Conservation (phyloP, 2,329 filamentous ascomycete genomes). For the Neophaeococcomyces aloes region DNA sequence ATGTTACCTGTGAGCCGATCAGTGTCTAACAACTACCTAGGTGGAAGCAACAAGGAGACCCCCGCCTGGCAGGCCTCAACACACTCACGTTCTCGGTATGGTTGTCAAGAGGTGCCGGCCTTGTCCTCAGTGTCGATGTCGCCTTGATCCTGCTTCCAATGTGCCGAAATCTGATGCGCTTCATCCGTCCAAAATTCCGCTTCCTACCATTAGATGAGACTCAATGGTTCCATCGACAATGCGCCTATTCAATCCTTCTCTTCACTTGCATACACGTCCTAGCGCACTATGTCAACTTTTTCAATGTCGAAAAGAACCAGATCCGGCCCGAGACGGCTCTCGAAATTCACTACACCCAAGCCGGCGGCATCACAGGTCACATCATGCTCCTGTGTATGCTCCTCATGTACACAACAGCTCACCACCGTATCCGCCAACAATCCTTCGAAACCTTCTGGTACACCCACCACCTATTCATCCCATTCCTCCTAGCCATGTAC, state of each 20-base stretch:
- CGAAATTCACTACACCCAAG: constrained; percentile 81
- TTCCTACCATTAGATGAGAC: constrained; percentile 94
- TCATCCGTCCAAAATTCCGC: constrained; percentile 72
- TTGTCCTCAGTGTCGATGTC: constrained; percentile 73
- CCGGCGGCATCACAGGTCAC: constrained; percentile 88
- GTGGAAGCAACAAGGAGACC: constrained; percentile 64
- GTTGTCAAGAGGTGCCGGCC: constrained; percentile 86
- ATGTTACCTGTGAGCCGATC: constrained; percentile 20
- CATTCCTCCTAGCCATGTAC: constrained; percentile 86
- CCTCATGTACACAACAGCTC: constrained; percentile 92
- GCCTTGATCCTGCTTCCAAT: constrained; percentile 87
- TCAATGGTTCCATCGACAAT: constrained; percentile 90
- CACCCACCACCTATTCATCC: constrained; percentile 95
- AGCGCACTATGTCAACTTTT: constrained; percentile 96
- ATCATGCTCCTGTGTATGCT: constrained; percentile 99
- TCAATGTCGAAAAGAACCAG: constrained; percentile 79
- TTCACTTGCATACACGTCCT: constrained; percentile 68
- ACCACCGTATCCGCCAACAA: constrained; percentile 87
- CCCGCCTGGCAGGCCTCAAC: constrained; percentile 66
- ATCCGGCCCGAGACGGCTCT: constrained; percentile 70
- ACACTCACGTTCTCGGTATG: constrained; percentile 78
- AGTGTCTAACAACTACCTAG: constrained; percentile 35
- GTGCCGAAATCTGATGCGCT: constrained; percentile 80
- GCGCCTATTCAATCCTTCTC: constrained; percentile 77
- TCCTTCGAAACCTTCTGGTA: constrained; percentile 99